Evolutionary conservation across 192 early-diverging fungal genomes (phyloP).

Genomic region (Umbelopsis isabellina): DNA sequence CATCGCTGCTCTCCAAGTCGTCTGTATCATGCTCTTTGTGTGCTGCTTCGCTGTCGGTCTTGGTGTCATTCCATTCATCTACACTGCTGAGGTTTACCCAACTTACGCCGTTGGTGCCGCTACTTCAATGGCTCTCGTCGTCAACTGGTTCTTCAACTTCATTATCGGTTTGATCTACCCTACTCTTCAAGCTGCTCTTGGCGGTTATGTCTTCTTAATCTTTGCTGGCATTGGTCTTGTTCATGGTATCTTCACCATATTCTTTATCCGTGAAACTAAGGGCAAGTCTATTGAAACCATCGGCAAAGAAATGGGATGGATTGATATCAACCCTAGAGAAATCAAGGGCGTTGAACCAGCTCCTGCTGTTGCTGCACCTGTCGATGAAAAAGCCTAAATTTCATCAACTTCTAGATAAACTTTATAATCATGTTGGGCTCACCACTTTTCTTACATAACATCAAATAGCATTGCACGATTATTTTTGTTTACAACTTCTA

Average conservation of each 20-base stretch:
- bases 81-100: slow-evolving; percentile 61
- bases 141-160: slow-evolving; percentile 57
- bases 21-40: slow-evolving; percentile 56
- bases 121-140: slow-evolving; percentile 49
- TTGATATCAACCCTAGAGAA: slow-evolving; percentile 17
- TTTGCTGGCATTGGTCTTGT: slow-evolving; percentile 49
- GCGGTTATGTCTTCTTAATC: slow-evolving; percentile 54
- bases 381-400: background rate
- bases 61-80: slow-evolving; percentile 61
- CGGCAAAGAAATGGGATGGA: slow-evolving; percentile 33
- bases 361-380: background rate
- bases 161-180: slow-evolving; percentile 59
- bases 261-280: slow-evolving; percentile 59
- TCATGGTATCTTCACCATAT: slow-evolving; percentile 41
- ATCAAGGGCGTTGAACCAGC: background rate
- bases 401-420: background rate
- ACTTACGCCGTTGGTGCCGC: slow-evolving; percentile 55
- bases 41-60: slow-evolving; percentile 60
- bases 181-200: slow-evolving; percentile 37
- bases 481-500: too few species aligned
- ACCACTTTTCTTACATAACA: too few species aligned
- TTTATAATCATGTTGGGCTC: background rate
- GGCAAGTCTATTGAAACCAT: slow-evolving; percentile 64
- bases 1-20: slow-evolving; percentile 32
- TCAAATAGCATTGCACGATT: too few species aligned